Evolutionary conservation across 805 yeast species (phyloP).

Genomic region (Starmerella apis): DNA sequence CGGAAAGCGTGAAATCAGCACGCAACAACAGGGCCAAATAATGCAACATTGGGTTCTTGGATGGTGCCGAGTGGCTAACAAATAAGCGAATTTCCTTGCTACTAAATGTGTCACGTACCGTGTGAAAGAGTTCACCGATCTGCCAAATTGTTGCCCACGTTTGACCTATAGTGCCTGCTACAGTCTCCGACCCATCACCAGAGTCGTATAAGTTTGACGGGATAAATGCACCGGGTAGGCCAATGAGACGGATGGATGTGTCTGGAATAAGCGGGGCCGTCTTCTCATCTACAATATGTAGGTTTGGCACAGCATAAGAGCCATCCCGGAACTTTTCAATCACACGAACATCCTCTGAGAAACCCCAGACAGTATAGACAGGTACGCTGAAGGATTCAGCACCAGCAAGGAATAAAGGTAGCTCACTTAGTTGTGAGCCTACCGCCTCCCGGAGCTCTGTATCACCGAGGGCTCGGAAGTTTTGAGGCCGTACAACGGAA

Average conservation of each 20-base stretch:
- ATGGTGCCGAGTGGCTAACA: constrained; percentile 58
- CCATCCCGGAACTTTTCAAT: constrained; percentile 52
- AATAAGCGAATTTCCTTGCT: constrained; percentile 47
- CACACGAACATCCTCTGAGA: constrained; percentile 62
- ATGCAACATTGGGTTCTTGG: constrained; percentile 57
- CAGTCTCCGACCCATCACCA: constrained; percentile 39
- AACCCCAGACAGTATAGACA: constrained; percentile 68
- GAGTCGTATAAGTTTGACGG: constrained; percentile 59
- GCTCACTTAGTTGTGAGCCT: constrained; percentile 41
- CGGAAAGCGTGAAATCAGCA: constrained; percentile 52
- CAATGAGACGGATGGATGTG: constrained; percentile 48
- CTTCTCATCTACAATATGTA: constrained; percentile 50
- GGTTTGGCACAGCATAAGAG: constrained; percentile 44
- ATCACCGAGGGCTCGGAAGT: constrained; percentile 40
- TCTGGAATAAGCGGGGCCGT: constrained; percentile 26
- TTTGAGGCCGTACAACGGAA: constrained; percentile 36
- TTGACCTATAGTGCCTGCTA: constrained; percentile 57
- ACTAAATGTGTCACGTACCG: constrained; percentile 35
- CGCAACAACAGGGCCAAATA: constrained; percentile 56
- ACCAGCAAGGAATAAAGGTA: constrained; percentile 41
- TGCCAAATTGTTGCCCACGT: constrained; percentile 66
- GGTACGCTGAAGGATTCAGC: constrained; percentile 42
- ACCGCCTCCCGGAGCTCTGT: constrained; percentile 35
- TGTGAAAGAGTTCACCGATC: constrained; percentile 52
- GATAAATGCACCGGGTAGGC: constrained; percentile 62